phyloP scores from a whole-genome alignment of 768 basidiomycete genomes.

The Tremella mesenterica region DNA sequence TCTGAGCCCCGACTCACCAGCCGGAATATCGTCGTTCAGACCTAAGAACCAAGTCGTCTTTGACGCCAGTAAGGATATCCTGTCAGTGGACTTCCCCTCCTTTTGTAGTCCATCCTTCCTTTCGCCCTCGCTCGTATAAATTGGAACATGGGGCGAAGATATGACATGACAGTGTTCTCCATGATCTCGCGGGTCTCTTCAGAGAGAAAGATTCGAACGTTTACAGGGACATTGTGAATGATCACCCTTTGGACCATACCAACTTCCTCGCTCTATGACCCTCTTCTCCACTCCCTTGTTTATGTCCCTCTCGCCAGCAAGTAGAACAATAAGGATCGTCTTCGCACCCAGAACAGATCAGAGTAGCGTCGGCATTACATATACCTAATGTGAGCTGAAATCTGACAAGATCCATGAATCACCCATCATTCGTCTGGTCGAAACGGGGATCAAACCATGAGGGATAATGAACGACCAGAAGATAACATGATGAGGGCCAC shows the following conservation, averaged over 20 bases:
- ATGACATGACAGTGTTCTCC: no score
- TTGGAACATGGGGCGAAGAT: no score
- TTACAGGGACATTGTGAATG: not conserved
- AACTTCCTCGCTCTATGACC: slow-evolving; percentile 19
- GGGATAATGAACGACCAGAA: not conserved
- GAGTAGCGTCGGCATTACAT: slow-evolving; percentile 30
- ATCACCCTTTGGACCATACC: not conserved
- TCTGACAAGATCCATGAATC: not conserved
- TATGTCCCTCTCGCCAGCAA: slow-evolving; percentile 37
- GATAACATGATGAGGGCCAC: no score
- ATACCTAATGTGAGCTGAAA: slow-evolving; percentile 17
- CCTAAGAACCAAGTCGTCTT: no score
- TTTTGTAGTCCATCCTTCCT: no score
- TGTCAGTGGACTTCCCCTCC: no score
- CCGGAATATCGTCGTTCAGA: no score
- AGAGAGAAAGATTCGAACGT: no score
- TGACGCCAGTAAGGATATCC: no score
- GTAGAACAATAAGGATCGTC: slow-evolving; percentile 28
- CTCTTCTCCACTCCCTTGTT: slow-evolving; percentile 17
- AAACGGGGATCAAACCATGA: not conserved
- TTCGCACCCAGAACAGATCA: slow-evolving; percentile 32
- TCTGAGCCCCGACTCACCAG: no score
- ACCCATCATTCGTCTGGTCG: not conserved
- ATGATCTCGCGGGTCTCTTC: no score
- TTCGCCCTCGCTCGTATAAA: no score